Conservation (phyloP, 2,329 filamentous ascomycete genomes). For the Cladophialophora bantiana region DNA sequence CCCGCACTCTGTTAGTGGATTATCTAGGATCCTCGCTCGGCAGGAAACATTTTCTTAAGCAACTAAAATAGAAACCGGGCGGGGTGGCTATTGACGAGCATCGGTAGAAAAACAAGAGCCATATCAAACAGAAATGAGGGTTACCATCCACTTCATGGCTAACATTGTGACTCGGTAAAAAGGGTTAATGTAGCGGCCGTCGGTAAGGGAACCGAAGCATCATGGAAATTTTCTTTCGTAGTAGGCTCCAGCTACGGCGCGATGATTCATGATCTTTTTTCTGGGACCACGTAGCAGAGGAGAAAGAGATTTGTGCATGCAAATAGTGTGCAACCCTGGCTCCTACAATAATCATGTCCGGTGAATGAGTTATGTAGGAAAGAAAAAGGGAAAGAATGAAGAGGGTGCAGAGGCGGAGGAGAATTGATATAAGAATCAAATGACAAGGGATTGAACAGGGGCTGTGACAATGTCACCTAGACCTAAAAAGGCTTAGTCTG, state of each 20-base stretch:
- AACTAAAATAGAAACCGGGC: constrained; percentile 6
- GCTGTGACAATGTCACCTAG: constrained; percentile 11
- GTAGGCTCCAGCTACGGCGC: constrained; percentile 70
- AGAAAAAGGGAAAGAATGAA: constrained; percentile 46
- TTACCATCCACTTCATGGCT: neutral
- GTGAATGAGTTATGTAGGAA: constrained; percentile 62
- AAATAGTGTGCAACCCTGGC: constrained; percentile 48
- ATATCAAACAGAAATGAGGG: neutral
- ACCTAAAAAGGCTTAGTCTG: constrained; percentile 20
- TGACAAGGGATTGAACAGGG: constrained; percentile 36
- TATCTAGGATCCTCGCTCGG: neutral
- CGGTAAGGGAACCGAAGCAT: constrained; percentile 70
- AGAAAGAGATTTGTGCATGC: constrained; percentile 54
- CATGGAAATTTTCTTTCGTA: constrained; percentile 59
- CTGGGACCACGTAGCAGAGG: constrained; percentile 70
- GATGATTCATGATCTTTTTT: constrained; percentile 51
- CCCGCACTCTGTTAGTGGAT: constrained; percentile 15
- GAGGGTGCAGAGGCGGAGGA: constrained; percentile 30
- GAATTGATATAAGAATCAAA: constrained; percentile 29
- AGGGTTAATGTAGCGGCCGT: constrained; percentile 64
- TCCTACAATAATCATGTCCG: constrained; percentile 73
- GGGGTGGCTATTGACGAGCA: neutral
- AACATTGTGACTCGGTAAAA: constrained; percentile 12
- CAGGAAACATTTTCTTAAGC: constrained; percentile 5
- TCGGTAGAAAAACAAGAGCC: neutral